Percentiles rank a stretch among this genome's conserved stretches.
Evolutionary conservation across 2,329 filamentous ascomycete species (phyloP).

Genomic region (Oidium heveae): DNA sequence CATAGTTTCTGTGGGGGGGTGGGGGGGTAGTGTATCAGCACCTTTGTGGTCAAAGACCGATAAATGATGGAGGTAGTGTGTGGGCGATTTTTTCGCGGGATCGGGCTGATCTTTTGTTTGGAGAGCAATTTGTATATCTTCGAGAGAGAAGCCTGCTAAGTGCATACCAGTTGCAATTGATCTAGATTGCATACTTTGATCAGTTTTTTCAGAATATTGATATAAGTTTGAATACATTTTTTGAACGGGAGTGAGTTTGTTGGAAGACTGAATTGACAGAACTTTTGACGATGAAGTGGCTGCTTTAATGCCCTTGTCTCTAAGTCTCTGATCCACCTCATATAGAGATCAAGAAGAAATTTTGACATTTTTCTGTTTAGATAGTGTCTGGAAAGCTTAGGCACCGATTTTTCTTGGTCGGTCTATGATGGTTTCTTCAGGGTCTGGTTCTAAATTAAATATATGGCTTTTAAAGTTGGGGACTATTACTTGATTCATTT

Average conservation of each 20-base stretch:
- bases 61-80: background rate
- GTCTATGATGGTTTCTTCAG: background rate
- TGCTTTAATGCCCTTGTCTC: background rate
- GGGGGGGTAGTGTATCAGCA: background rate
- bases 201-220: background rate
- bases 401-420: background rate
- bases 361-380: background rate
- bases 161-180: background rate
- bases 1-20: background rate
- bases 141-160: slow-evolving; percentile 1
- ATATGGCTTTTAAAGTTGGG: background rate
- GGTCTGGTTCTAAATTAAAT: background rate
- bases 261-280: background rate
- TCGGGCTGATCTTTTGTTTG: background rate
- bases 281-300: background rate
- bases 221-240: background rate
- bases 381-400: background rate
- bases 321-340: background rate
- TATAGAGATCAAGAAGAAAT: background rate
- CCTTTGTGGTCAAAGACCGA: background rate
- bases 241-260: background rate
- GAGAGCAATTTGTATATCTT: background rate
- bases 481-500: background rate
- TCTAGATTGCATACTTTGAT: background rate
- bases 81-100: background rate